phyloP scores from a whole-genome alignment of 768 basidiomycete genomes.

The Pulveroboletus ravenelii region DNA sequence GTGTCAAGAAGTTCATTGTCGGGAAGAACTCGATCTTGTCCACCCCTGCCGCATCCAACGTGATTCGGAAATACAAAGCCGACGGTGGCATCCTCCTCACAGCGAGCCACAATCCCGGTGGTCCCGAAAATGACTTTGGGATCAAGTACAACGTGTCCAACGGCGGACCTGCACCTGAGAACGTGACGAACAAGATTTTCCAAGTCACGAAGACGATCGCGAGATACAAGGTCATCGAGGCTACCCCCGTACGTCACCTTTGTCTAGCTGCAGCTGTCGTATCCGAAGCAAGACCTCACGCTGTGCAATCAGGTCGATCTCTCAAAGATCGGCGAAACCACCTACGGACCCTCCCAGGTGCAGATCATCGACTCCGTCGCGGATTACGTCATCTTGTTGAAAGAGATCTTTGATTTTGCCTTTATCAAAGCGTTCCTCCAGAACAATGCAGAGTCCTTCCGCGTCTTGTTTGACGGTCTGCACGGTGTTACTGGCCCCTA shows the following conservation, averaged over 20 bases:
- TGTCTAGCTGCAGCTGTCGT: background rate
- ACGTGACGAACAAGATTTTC: slow-evolving; percentile 92
- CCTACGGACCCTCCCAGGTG: slow-evolving; percentile 79
- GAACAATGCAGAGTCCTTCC: slow-evolving; percentile 62
- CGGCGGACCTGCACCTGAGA: slow-evolving; percentile 96
- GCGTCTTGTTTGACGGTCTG: slow-evolving; percentile 92
- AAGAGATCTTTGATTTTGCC: slow-evolving; percentile 91
- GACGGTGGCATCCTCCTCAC: slow-evolving; percentile 96
- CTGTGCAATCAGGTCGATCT: slow-evolving; percentile 62
- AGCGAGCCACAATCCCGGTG: slow-evolving; percentile 97
- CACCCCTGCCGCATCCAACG: slow-evolving; percentile 93
- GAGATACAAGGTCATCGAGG: slow-evolving; percentile 81
- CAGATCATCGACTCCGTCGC: slow-evolving; percentile 91
- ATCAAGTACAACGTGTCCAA: slow-evolving; percentile 99
- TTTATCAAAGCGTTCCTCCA: slow-evolving; percentile 87
- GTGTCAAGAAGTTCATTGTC: slow-evolving; percentile 86
- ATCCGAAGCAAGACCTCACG: background rate
- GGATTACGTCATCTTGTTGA: slow-evolving; percentile 80
- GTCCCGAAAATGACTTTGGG: slow-evolving; percentile 97
- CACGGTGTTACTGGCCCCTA: slow-evolving; percentile 98
- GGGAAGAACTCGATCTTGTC: slow-evolving; percentile 91
- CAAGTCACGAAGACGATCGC: slow-evolving; percentile 85
- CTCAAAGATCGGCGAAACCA: slow-evolving; percentile 71
- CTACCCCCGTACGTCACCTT: slow-evolving; percentile 55
- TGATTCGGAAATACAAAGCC: slow-evolving; percentile 95